A percentile compares a stretch with the other conserved stretches of the same genome.
These are phyloP conservation scores for Cucurbita pepo DNA, from an alignment of 306 rosid species.

Conservation along the genomic window DNA sequence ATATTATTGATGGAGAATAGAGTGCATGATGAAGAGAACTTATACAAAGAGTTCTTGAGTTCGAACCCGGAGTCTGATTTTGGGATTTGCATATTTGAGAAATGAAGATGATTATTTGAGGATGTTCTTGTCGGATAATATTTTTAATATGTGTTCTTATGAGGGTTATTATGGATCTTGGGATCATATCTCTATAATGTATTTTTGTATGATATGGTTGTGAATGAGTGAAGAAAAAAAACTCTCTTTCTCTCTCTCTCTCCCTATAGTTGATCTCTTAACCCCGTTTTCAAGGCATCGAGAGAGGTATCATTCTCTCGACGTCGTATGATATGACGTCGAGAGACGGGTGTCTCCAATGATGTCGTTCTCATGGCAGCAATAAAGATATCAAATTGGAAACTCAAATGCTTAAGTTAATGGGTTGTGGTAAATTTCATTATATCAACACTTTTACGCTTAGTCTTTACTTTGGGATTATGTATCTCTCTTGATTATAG, in stretches of 20 bases:
- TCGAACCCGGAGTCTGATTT: constrained; percentile 53
- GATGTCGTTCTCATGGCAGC: too few relatives aligned
- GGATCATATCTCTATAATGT: constrained; percentile 14
- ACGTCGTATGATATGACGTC: too few relatives aligned
- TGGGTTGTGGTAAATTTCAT: too few relatives aligned
- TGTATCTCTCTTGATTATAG: too few relatives aligned
- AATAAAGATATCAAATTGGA: too few relatives aligned
- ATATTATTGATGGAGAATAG: constrained; percentile 37
- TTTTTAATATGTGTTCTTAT: constrained; percentile 13
- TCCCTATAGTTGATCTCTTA: neutral
- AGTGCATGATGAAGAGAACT: constrained; percentile 25
- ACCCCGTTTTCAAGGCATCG: too few relatives aligned
- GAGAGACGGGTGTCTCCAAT: too few relatives aligned
- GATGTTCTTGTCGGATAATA: neutral
- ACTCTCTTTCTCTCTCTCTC: constrained; percentile 1
- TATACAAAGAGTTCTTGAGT: constrained; percentile 46
- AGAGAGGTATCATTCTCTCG: too few relatives aligned
- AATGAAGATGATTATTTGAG: constrained; percentile 19
- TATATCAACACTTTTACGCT: too few relatives aligned
- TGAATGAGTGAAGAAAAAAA: constrained; percentile 29
- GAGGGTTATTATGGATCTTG: constrained; percentile 14
- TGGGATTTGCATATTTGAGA: constrained; percentile 92
- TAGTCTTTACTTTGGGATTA: too few relatives aligned
- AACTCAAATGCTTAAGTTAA: too few relatives aligned
- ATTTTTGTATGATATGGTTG: constrained; percentile 31